phyloP scores from a whole-genome alignment of 495 filamentous ascomycete genomes.

The Penicillium macrosclerotiorum region DNA sequence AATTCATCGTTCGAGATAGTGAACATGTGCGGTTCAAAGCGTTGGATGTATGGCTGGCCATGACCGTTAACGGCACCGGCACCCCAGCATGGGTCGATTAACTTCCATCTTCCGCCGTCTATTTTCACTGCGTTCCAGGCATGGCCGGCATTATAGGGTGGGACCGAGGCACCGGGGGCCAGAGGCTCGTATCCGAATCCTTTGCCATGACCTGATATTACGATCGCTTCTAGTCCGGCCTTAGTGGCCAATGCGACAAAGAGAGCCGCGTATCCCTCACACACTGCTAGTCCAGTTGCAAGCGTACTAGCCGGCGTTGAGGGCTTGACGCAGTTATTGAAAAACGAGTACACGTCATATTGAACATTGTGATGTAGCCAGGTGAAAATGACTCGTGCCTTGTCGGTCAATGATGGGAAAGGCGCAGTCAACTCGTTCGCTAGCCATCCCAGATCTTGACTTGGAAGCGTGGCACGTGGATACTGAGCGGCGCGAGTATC shows the following conservation, averaged over 20 bases:
- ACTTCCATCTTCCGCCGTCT: conserved; percentile 83
- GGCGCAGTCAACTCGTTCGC: conserved; percentile 73
- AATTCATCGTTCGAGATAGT: conserved; percentile 81
- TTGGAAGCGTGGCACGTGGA: conserved; percentile 66
- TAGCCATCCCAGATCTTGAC: conserved; percentile 64
- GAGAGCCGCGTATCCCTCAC: conserved; percentile 85
- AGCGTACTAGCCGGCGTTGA: conserved; percentile 67
- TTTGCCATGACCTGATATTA: conserved; percentile 81
- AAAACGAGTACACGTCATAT: conserved; percentile 79
- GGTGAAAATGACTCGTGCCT: conserved; percentile 86
- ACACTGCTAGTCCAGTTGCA: conserved; percentile 76
- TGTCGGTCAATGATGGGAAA: conserved; percentile 80
- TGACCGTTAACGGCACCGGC: conserved; percentile 60
- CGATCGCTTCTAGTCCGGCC: conserved; percentile 68
- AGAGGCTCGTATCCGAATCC: conserved; percentile 68
- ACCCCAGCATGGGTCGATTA: conserved; percentile 92
- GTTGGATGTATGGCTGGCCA: conserved; percentile 57
- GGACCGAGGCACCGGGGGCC: conserved; percentile 52
- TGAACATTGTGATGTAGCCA: conserved; percentile 93
- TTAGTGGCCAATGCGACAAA: conserved; percentile 70
- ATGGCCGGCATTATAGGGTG: conserved; percentile 61
- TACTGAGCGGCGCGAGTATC: conserved; percentile 77
- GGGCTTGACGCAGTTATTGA: conserved; percentile 62
- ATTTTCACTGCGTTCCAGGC: conserved; percentile 94
- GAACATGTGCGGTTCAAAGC: conserved; percentile 71